Conservation (phyloP, 2,329 filamentous ascomycete species). For the Phialocephala sp. region DNA sequence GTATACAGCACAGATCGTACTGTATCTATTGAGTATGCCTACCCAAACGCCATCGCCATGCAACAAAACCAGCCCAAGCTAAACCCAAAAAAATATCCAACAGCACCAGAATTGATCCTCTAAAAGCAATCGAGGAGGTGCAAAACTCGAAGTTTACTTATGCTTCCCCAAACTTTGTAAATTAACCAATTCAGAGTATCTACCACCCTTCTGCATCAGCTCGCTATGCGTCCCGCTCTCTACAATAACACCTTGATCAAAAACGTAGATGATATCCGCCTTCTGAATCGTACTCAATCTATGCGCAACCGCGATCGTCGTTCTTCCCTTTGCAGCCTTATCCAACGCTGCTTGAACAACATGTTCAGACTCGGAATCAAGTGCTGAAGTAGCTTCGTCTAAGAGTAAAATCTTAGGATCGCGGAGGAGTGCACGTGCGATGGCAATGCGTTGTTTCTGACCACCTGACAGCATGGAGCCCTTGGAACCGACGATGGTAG, state of each 20-base stretch:
- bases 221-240: constrained; percentile 83
- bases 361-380: constrained; percentile 79
- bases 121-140: too few relatives aligned
- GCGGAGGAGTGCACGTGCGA: constrained; percentile 88
- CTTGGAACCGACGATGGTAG: constrained; percentile 85
- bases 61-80: neutral
- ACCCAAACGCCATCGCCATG: constrained; percentile 9
- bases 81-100: neutral
- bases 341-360: constrained; percentile 83
- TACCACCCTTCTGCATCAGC: constrained; percentile 70
- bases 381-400: constrained; percentile 79
- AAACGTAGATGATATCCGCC: constrained; percentile 95
- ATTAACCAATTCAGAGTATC: constrained; percentile 81
- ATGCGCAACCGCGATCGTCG: constrained; percentile 94
- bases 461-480: constrained; percentile 86
- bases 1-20: too few relatives aligned
- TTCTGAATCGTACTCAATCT: constrained; percentile 91
- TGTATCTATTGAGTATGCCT: neutral
- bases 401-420: constrained; percentile 86
- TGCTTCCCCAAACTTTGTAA: constrained; percentile 75
- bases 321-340: constrained; percentile 80
- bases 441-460: constrained; percentile 91
- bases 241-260: constrained; percentile 85
- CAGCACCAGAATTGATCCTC: too few relatives aligned
- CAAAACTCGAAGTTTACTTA: neutral